Evolutionary conservation across 2,329 filamentous ascomycete genomes (phyloP).

Genomic region (Ceratocystis alfenasii): DNA sequence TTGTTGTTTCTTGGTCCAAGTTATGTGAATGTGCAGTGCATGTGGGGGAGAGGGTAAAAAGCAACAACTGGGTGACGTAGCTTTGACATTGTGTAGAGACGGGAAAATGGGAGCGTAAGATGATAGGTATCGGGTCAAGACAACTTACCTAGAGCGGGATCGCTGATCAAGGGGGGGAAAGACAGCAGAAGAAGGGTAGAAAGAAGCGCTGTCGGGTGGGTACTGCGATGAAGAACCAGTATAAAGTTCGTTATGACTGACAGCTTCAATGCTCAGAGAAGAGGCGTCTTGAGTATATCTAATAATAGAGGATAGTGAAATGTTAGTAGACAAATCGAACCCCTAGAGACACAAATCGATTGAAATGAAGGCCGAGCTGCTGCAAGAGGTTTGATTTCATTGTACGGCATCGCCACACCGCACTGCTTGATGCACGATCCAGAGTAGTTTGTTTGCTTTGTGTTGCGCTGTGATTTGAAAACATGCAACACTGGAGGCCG

Average conservation of each 20-base stretch:
- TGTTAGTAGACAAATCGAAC: slow-evolving; percentile 21
- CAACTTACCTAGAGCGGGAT: slow-evolving; percentile 41
- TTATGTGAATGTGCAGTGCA: neutral
- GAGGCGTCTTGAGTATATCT: slow-evolving; percentile 47
- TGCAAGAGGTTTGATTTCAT: neutral
- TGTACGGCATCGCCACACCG: slow-evolving; percentile 8
- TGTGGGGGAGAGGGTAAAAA: neutral
- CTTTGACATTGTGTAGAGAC: neutral
- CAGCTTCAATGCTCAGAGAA: slow-evolving; percentile 41
- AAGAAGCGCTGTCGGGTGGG: slow-evolving; percentile 38
- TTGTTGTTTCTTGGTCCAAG: neutral
- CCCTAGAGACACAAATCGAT: slow-evolving; percentile 9
- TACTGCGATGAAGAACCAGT: slow-evolving; percentile 39
- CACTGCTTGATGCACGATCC: slow-evolving; percentile 8
- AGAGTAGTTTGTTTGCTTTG: neutral
- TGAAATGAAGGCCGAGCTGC: slow-evolving; percentile 5
- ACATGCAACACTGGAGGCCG: neutral
- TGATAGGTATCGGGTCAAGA: slow-evolving; percentile 24
- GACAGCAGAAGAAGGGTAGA: slow-evolving; percentile 38
- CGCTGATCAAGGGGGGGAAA: slow-evolving; percentile 42
- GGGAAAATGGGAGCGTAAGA: neutral
- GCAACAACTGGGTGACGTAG: neutral
- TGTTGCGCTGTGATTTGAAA: neutral
- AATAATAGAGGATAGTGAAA: slow-evolving; percentile 20
- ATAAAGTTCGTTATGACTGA: slow-evolving; percentile 36